Percentiles rank a stretch among this genome's conserved stretches.
These are phyloP conservation scores for Entonaema liquescens DNA, from an alignment of 495 filamentous ascomycete species.

Conservation along the genomic window DNA sequence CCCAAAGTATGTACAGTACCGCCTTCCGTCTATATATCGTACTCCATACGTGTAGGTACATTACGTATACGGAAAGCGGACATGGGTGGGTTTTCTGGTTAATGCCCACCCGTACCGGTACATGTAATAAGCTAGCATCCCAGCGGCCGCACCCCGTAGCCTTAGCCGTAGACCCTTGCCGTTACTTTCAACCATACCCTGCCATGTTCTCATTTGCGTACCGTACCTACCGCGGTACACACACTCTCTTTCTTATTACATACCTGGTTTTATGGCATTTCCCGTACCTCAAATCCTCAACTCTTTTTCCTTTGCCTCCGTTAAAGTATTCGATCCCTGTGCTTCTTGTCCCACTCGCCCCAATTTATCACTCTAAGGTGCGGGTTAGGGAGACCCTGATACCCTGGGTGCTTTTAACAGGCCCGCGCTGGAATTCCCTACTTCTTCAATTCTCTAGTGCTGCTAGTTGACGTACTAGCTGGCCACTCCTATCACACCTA, in stretches of 20 bases:
- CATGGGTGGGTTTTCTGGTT: constrained; percentile 14
- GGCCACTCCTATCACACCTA: constrained; percentile 40
- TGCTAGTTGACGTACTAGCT: constrained; percentile 45
- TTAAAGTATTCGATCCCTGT: constrained; percentile 39
- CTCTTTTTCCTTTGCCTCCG: constrained; percentile 33
- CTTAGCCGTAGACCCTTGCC: constrained; percentile 41
- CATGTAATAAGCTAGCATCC: constrained; percentile 19
- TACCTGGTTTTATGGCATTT: constrained; percentile 35
- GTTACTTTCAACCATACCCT: constrained; percentile 43
- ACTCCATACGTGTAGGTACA: constrained; percentile 12
- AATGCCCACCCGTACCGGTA: constrained; percentile 39
- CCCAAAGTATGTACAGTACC: constrained; percentile 14
- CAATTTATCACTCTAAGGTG: constrained; percentile 39
- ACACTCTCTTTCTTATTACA: constrained; percentile 27
- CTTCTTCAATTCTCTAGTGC: constrained; percentile 32
- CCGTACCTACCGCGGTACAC: constrained; percentile 27
- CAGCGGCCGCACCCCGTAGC: constrained; percentile 30
- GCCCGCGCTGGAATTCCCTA: constrained; percentile 32
- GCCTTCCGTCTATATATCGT: constrained; percentile 6
- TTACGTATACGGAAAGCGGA: constrained; percentile 16
- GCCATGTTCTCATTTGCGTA: constrained; percentile 42
- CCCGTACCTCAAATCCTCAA: constrained; percentile 22
- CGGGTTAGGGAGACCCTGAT: constrained; percentile 39
- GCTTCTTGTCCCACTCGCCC: constrained; percentile 41
- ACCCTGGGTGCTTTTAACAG: constrained; percentile 33